These are phyloP conservation scores for Nitzschia inconspicua DNA, from an alignment of 108 stramenopile species.

Conservation along the genomic window DNA sequence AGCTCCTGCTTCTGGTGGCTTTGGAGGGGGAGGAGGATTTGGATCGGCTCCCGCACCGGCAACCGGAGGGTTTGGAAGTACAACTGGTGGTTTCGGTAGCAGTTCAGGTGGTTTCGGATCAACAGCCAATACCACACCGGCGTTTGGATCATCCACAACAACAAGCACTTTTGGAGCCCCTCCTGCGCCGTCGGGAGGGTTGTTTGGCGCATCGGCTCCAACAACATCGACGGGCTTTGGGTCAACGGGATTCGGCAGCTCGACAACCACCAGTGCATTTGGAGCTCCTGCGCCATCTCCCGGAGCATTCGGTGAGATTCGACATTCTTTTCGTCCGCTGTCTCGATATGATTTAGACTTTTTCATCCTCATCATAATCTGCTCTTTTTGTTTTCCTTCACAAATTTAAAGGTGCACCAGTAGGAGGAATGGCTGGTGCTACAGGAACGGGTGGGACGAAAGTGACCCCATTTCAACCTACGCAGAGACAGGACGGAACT, in stretches of 20 bases:
- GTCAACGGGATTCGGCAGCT: constrained; percentile 35
- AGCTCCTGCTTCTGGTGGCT: constrained; percentile 29
- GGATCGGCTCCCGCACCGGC: constrained; percentile 46
- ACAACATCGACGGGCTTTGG: constrained; percentile 42
- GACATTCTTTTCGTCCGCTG: no score
- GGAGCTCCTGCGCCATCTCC: constrained; percentile 45
- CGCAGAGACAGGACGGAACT: constrained; percentile 59
- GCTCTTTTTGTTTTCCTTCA: no score
- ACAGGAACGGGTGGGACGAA: constrained; percentile 41
- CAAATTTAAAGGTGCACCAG: constrained; percentile 5
- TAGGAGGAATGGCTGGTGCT: constrained; percentile 14
- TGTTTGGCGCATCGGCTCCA: constrained; percentile 52
- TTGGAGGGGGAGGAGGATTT: no score
- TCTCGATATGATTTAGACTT: no score
- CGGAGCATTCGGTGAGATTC: constrained; percentile 21
- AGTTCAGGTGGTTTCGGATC: constrained; percentile 17
- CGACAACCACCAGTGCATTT: constrained; percentile 23
- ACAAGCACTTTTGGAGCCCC: constrained; percentile 48
- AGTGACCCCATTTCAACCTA: constrained; percentile 50
- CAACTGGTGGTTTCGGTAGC: constrained; percentile 16
- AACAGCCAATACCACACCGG: no score
- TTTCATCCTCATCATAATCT: constrained; percentile 24
- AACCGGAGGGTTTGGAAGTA: constrained; percentile 33
- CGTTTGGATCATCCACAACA: no score
- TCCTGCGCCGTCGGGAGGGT: constrained; percentile 46